Evolutionary conservation across 202 grass and related monocot species (phyloP), one percentile per base, ranked within the genome.

Genomic region (Alloteropsis angusta): DNA sequence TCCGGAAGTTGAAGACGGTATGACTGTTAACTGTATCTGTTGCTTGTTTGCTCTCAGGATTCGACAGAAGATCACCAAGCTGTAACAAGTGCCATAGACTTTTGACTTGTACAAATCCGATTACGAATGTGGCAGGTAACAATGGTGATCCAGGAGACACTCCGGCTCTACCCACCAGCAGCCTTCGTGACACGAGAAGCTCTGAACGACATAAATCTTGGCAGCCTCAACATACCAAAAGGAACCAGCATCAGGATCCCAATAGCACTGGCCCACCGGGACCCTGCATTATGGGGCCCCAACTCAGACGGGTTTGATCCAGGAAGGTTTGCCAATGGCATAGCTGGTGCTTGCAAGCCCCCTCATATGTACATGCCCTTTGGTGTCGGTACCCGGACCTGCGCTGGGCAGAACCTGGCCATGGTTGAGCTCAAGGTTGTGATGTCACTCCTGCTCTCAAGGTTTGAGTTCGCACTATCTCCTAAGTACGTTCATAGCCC

Each of bases 131-230:
- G 15, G 52, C 87, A 90, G 91, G 6, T 93, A 53, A 85, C 83
- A n/a, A 95, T 89, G 89, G 89, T 95, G 81, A 89, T 95, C 46
- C 84, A 89, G 58, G 92, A 95, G 77, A 91, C 92, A 1, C 83
- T 88, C 16, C 80, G 92, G 0, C 72, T 91, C 0, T 91, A 89
- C 48, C 83, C 88, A 1, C 84, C 86, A 4, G 75, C 85, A 18
- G 39, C 86, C 0, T 84, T 91, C 5, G 21, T 91, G 34, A 53
- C 22, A 3, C 71, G 86, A 35, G 92, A 91, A 52, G 76, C 89
- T 49, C 62, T 83, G 22, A 25, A 70, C 1, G 77, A 88, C 43
- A 52, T 92, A 7, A 85, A 73, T 4, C 80, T 95, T 0, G 84
- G 77, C 0, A 58, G 56, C 30, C 41, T 92, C 5, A 18, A 79